Percentiles rank a stretch among this genome's conserved stretches.
These are phyloP conservation scores for Aspergillus uvarum DNA, from an alignment of 2,329 filamentous ascomycete species.

Conservation along the genomic window DNA sequence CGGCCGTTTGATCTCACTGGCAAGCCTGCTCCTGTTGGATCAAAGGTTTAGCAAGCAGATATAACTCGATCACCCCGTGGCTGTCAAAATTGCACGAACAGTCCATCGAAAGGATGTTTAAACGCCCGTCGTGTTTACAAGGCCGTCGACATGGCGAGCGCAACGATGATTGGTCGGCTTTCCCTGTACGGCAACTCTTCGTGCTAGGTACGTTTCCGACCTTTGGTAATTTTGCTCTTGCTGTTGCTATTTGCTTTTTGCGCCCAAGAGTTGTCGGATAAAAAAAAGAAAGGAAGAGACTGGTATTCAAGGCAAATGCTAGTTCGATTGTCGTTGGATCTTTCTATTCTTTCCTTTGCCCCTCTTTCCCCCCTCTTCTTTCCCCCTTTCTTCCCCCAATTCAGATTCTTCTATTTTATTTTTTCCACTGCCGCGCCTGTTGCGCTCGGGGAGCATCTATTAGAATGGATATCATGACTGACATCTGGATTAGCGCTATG, in stretches of 20 bases:
- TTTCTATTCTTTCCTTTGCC: not conserved
- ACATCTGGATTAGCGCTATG: conserved; percentile 66
- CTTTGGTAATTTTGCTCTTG: conserved; percentile 23
- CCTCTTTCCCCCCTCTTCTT: not conserved
- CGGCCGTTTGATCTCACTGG: conserved; percentile 8
- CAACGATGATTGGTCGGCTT: conserved; percentile 43
- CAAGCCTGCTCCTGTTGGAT: conserved; percentile 8
- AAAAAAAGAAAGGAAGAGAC: not conserved
- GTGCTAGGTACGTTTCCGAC: conserved; percentile 41
- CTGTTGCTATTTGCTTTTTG: conserved; percentile 17
- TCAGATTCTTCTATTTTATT: not conserved
- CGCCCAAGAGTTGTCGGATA: conserved; percentile 12
- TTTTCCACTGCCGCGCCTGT: conserved; percentile 1
- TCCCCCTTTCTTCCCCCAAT: not conserved
- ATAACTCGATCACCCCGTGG: not conserved
- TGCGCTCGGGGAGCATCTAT: conserved; percentile 3
- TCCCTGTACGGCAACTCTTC: conserved; percentile 59
- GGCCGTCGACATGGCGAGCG: conserved; percentile 30
- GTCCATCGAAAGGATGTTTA: conserved; percentile 30
- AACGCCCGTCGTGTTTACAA: conserved; percentile 35
- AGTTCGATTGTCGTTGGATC: conserved; percentile 6
- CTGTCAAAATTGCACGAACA: not conserved
- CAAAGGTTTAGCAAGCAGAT: conserved; percentile 15
- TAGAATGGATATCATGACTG: conserved; percentile 11
- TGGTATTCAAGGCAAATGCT: not conserved